phyloP scores from a whole-genome alignment of 1,284 basidiomycete genomes.

The Ceraceosorus guamensis region DNA sequence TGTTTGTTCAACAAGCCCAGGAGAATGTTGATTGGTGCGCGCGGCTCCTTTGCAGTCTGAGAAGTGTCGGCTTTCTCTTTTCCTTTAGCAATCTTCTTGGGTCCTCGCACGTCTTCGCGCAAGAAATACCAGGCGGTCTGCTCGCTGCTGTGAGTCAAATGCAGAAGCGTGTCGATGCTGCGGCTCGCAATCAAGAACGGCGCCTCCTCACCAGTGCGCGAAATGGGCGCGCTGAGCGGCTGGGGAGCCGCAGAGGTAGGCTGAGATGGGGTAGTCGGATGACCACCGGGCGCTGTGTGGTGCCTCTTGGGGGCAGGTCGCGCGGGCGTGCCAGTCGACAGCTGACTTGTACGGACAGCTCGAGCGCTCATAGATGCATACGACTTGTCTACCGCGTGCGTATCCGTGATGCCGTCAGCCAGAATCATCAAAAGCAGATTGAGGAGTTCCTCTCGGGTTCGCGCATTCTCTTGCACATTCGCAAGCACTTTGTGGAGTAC shows the following conservation, averaged over 20 bases:
- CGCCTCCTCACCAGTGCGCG: conserved; percentile 45
- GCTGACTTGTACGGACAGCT: conserved; percentile 15
- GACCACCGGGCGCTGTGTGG: conserved; percentile 19
- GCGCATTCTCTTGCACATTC: conserved; percentile 90
- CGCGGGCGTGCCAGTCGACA: conserved; percentile 34
- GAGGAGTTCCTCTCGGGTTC: conserved; percentile 84
- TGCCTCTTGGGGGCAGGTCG: conserved; percentile 16
- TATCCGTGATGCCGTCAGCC: conserved; percentile 88
- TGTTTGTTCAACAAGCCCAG: conserved; percentile 39
- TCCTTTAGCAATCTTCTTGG: conserved; percentile 27
- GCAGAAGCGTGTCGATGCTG: conserved; percentile 39
- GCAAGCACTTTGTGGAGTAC: conserved; percentile 82
- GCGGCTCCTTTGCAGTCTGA: conserved; percentile 4
- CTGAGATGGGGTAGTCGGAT: not conserved
- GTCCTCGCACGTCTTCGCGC: conserved; percentile 33
- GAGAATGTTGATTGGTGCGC: conserved; percentile 37
- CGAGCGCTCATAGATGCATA: conserved; percentile 68
- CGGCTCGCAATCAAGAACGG: conserved; percentile 45
- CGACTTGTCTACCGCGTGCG: conserved; percentile 83
- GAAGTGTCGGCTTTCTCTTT: conserved; percentile 23
- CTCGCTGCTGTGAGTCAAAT: conserved; percentile 33
- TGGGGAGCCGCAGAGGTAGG: not conserved
- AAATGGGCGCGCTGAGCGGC: conserved; percentile 30
- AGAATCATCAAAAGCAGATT: conserved; percentile 84
- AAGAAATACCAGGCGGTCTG: conserved; percentile 43